These are phyloP conservation scores for Ilyonectria mors-panacis DNA, from an alignment of 2,329 filamentous ascomycete genomes.

Conservation along the genomic window DNA sequence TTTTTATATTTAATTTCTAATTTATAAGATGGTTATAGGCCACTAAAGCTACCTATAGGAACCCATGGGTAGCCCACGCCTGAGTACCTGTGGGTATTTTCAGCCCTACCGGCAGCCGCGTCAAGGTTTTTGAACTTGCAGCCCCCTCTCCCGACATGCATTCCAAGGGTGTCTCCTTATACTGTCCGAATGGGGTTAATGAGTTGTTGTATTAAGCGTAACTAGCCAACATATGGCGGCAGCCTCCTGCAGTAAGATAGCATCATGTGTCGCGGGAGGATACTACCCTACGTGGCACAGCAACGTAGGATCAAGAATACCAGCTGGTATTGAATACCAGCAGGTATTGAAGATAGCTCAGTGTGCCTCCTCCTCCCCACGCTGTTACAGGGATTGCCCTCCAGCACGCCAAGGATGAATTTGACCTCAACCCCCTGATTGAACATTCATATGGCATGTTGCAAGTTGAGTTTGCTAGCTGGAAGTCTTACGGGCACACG, in stretches of 20 bases:
- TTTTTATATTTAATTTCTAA: no score
- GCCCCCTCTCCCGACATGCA: background rate
- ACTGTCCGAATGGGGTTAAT: slow-evolving; percentile 4
- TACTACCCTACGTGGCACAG: background rate
- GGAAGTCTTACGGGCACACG: background rate
- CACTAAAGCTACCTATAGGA: no score
- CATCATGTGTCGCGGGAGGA: slow-evolving; percentile 1
- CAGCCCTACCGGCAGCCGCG: no score
- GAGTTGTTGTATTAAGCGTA: background rate
- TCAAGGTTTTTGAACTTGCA: slow-evolving; percentile 1
- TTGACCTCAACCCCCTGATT: slow-evolving; percentile 1
- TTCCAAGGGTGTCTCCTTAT: slow-evolving; percentile 4
- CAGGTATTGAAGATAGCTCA: slow-evolving; percentile 1
- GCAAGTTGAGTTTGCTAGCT: slow-evolving; percentile 4
- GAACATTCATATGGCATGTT: background rate
- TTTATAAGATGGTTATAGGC: no score
- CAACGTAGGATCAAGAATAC: slow-evolving; percentile 1
- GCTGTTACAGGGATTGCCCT: slow-evolving; percentile 2
- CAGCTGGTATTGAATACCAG: no score
- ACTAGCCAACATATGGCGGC: background rate
- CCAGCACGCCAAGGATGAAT: background rate
- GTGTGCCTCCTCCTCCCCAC: slow-evolving; percentile 3
- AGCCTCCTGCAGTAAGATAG: slow-evolving; percentile 1
- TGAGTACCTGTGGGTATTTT: no score
- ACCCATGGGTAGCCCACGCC: no score